phyloP scores from a whole-genome alignment of 2,329 filamentous ascomycete species.

The Chaetomium olivaceum region DNA sequence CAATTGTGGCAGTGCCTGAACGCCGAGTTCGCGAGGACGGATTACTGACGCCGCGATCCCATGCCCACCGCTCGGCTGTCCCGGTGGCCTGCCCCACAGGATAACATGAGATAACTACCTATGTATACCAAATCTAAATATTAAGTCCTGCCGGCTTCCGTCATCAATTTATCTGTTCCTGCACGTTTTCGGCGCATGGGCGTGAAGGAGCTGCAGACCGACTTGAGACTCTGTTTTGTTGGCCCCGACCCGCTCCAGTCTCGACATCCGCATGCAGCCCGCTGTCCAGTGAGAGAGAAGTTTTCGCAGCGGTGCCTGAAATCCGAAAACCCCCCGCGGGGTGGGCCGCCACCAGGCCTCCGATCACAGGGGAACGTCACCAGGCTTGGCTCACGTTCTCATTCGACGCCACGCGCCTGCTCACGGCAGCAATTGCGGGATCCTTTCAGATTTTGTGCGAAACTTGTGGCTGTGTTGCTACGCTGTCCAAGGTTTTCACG shows the following conservation, averaged over 20 bases:
- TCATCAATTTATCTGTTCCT: background rate
- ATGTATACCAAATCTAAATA: too few species aligned
- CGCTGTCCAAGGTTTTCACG: background rate
- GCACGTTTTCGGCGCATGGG: background rate
- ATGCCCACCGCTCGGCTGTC: background rate
- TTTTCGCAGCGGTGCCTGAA: slow-evolving; percentile 1
- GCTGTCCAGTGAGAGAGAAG: background rate
- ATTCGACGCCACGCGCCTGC: slow-evolving; percentile 22
- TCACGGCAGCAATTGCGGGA: background rate
- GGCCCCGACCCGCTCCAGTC: background rate
- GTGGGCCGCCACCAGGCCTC: background rate
- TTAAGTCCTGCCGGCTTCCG: background rate
- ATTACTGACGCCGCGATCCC: slow-evolving; percentile 1
- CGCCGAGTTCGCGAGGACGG: slow-evolving; percentile 19
- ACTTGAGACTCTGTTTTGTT: background rate
- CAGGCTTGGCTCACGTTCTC: slow-evolving; percentile 9
- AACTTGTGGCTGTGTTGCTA: background rate
- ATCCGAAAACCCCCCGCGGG: background rate
- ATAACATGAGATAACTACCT: too few species aligned
- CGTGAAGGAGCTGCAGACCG: background rate
- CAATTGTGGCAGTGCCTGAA: slow-evolving; percentile 24
- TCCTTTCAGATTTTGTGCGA: background rate
- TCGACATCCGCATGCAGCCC: background rate
- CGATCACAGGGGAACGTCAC: slow-evolving; percentile 15
- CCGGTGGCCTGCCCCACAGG: background rate